Evolutionary conservation across 257 asterid genomes (phyloP), one percentile per base, ranked within the genome.

Genomic region (Nicotiana attenuata): DNA sequence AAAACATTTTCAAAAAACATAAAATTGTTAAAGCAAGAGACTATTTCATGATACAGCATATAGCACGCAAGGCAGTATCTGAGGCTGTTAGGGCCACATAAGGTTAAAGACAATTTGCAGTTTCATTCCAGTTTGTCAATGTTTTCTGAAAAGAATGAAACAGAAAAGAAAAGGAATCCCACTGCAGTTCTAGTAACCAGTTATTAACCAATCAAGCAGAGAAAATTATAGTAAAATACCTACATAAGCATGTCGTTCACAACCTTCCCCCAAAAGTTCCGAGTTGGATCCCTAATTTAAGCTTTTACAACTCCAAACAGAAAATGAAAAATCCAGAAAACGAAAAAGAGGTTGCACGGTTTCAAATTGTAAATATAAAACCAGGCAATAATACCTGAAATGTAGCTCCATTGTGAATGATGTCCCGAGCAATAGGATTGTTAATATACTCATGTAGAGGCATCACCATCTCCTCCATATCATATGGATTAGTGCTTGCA

Each of bases 341-440:
- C 35, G 45, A 55, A 7, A 17, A 75, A 13, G 50, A 65, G 45
- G 80, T 24, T 6, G 45, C 16, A 64, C 80, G 68, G 81, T 33
- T 47, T 57, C 45, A 69, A 76, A 77, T 60, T 52, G 38, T 76
- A 83, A 41, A 50, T 7, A 22, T 10, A 81, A 78, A 69, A 68
- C 60, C 61, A 67, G 60, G 86, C 17, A 76, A 80, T 22, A 80
- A 78, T 87, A 91, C 99, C 99, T 96, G 99, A 84, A 92, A 96
- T 81, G 98, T 94, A 81, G 99, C 99, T 75, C 99, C 99, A 73
- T 96, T 94, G 84, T 94, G 98, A 85, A 96, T 85, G 85, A 96
- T 85, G 31, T 96, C 99, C 85, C 24, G 89, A 80, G 96, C 94
- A 77, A 90, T 89, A 66, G 98, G 98, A 85, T 92, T 89, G 80